Base-by-base conservation (phyloP, 192 early-diverging fungal species). In the Rhizophagus clarus region DNA sequence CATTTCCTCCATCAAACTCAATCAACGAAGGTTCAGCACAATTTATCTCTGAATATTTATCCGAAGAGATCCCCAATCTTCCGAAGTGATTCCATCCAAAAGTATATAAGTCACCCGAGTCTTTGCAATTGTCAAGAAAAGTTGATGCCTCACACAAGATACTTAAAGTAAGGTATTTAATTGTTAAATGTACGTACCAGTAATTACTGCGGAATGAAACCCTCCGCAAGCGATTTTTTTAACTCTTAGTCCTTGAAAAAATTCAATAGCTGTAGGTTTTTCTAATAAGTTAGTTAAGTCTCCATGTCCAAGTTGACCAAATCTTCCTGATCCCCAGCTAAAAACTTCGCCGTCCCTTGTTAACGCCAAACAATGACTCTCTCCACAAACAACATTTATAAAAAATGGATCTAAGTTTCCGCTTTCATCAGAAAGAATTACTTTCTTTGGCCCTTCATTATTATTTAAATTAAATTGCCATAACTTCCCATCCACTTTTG, bases 231-330 rank as follows among this genome's bases (percentile, higher is more conserved):
- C 81, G n/a, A 81, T 83, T 34, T 75, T 60, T 6, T 60, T 62
- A 4, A 86, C 82, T 34, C 69, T 72, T 2, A 86, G 81, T 31
- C 85, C 85, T 32, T 83, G 71, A 22, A 86, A 67, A 11, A 83
- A 63, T 69, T 86, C 85, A 29, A 86, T 79, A 4, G 75, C 51
- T 47, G 80, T 83, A 6, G 84, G 84, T 37, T 37, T 28, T 6
- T 74, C 42, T 51, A 75, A 72, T 6, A 79, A 86, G 6, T 9
- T 61, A 0, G 79, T 20, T 20, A 56, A 56, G 67, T 86, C 71
- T 9, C 85, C 85, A 78, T 86, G 81, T 1, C 85, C 85, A 14
- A 86, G 74, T 56, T 86, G 85, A n/a, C 85, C 82, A 79, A 82
- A 68, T 70, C 85, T 70, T n/a, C 82, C 81, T 14, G 81, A 81